These are phyloP conservation scores for Xanthoparmelia taractica DNA, from an alignment of 495 filamentous ascomycete genomes.

Conservation along the genomic window DNA sequence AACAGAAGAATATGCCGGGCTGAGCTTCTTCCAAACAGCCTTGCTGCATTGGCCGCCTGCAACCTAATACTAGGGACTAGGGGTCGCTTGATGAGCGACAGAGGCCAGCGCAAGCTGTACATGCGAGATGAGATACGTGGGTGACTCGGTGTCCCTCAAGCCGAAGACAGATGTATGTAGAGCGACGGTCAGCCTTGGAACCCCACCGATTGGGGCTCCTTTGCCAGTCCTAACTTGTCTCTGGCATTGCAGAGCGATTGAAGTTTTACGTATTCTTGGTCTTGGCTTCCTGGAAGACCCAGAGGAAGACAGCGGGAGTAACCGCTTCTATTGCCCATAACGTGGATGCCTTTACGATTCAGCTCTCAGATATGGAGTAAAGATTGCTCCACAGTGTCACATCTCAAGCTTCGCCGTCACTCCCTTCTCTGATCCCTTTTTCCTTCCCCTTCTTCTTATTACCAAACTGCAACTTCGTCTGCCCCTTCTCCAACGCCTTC, in stretches of 20 bases:
- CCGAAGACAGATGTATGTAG: neutral
- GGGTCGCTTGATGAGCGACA: neutral
- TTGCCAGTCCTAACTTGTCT: neutral
- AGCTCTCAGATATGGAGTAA: neutral
- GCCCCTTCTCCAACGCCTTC: constrained; percentile 24
- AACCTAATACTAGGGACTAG: neutral
- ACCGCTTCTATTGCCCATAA: neutral
- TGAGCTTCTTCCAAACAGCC: neutral
- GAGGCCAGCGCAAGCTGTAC: neutral
- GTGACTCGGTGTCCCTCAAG: neutral
- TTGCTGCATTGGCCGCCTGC: neutral
- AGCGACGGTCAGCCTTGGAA: neutral
- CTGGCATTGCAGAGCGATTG: neutral
- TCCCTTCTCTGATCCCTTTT: constrained; percentile 13
- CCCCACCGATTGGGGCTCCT: neutral
- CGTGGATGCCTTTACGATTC: neutral
- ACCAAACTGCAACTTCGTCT: constrained; percentile 20
- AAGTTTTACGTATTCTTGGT: neutral
- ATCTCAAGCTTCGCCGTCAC: constrained; percentile 7
- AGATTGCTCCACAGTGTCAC: neutral
- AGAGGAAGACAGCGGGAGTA: neutral
- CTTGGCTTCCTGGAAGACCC: no score
- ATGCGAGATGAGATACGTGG: neutral
- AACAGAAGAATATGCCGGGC: neutral
- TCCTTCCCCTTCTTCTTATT: constrained; percentile 21